Conservation (phyloP, 2,329 filamentous ascomycete genomes). For the Didymellaceae sp. region DNA sequence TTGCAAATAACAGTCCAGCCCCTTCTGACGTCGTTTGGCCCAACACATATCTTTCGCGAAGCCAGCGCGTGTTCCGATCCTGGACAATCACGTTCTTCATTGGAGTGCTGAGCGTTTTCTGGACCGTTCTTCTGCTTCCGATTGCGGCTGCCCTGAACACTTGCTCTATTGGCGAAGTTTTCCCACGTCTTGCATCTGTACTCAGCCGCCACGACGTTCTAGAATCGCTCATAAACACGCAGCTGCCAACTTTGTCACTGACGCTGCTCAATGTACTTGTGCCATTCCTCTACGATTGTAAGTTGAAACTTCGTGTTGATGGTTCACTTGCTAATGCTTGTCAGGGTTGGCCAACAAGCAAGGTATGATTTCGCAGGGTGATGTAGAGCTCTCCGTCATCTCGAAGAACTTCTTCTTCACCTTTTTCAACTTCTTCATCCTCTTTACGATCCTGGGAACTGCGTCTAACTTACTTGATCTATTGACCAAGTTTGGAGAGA, state of each 20-base stretch:
- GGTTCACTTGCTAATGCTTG: conserved; percentile 8
- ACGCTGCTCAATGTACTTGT: conserved; percentile 89
- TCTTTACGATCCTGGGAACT: conserved; percentile 88
- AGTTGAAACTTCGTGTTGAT: conserved; percentile 27
- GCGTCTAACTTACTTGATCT: conserved; percentile 75
- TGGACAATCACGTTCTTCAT: conserved; percentile 88
- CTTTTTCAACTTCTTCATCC: conserved; percentile 98
- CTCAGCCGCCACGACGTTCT: conserved; percentile 73
- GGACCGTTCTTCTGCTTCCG: conserved; percentile 81
- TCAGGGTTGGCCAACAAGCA: conserved; percentile 82
- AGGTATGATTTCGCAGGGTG: conserved; percentile 93
- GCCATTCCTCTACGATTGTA: conserved; percentile 91
- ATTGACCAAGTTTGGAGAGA: conserved; percentile 69
- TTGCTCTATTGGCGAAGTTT: conserved; percentile 76
- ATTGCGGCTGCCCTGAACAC: conserved; percentile 81
- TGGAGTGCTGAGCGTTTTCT: conserved; percentile 81
- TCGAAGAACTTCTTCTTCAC: conserved; percentile 99
- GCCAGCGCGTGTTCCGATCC: conserved; percentile 74
- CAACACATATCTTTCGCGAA: conserved; percentile 84
- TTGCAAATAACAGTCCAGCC: conserved; percentile 85
- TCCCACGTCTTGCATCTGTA: conserved; percentile 71
- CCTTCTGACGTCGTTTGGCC: conserved; percentile 94
- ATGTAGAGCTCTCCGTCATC: conserved; percentile 91
- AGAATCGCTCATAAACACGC: conserved; percentile 81
- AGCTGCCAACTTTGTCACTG: conserved; percentile 82